Percentiles rank a stretch among this genome's conserved stretches.
Evolutionary conservation across 164 flowering plant genomes (phyloP).

Genomic region (Umbilicus rupestris): DNA sequence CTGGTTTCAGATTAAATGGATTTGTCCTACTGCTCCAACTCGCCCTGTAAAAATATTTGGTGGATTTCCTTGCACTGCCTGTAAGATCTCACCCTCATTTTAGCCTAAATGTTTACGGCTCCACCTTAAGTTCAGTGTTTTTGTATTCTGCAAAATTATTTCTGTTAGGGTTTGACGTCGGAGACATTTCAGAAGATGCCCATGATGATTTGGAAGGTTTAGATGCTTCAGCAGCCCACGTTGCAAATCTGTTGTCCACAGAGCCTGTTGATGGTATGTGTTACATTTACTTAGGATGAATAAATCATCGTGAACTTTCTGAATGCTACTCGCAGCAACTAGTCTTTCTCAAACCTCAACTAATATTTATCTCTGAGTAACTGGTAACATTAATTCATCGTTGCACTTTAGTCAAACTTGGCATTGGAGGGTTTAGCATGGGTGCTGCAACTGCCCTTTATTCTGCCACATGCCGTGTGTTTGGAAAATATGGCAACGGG

Average conservation of each 20-base stretch:
- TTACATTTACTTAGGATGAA: not conserved
- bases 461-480: conserved; percentile 25
- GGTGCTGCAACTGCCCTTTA: conserved; percentile 32
- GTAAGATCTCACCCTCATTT: conserved; percentile 27
- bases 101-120: not conserved
- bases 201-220: conserved; percentile 30
- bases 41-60: conserved; percentile 46
- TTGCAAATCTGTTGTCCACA: conserved; percentile 35
- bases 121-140: not conserved
- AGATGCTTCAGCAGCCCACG: conserved; percentile 36
- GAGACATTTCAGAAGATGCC: conserved; percentile 29
- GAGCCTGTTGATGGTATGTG: conserved; percentile 30
- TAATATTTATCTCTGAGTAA: not conserved
- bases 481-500: conserved; percentile 22
- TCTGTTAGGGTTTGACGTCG: conserved; percentile 29
- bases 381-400: not conserved
- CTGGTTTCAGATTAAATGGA: conserved; percentile 43
- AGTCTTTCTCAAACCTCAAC: not conserved
- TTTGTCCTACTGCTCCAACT: conserved; percentile 60
- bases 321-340: too few relatives aligned
- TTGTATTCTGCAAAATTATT: not conserved
- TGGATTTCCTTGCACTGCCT: conserved; percentile 65
- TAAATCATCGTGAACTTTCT: too few relatives aligned
- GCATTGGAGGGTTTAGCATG: conserved; percentile 37
- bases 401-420: conserved; percentile 26